phyloP scores from a whole-genome alignment of 2,329 filamentous ascomycete species.

The Exophiala xenobiotica region DNA sequence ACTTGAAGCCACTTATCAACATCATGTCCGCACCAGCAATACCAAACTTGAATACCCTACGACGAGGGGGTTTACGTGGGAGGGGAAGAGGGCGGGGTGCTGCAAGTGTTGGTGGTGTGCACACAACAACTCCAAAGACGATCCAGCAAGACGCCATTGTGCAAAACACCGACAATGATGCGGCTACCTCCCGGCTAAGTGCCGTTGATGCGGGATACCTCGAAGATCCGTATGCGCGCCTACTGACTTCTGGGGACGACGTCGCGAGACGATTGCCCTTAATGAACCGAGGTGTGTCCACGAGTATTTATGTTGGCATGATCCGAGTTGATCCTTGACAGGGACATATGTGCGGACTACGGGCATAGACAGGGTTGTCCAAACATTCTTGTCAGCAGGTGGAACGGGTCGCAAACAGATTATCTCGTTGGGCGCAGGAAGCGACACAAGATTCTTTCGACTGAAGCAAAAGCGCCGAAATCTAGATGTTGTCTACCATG shows the following conservation, averaged over 20 bases:
- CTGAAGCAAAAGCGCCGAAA: constrained; percentile 46
- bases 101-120: constrained; percentile 34
- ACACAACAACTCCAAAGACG: constrained; percentile 7
- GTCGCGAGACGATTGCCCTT: constrained; percentile 73
- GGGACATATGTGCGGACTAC: constrained; percentile 90
- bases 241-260: constrained; percentile 40
- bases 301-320: not conserved
- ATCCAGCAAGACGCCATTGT: constrained; percentile 64
- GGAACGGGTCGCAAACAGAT: constrained; percentile 61
- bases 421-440: constrained; percentile 87
- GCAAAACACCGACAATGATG: constrained; percentile 88
- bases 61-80: constrained; percentile 51
- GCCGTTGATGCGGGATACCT: constrained; percentile 85
- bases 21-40: constrained; percentile 75
- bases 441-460: constrained; percentile 84
- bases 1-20: no score
- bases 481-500: constrained; percentile 71
- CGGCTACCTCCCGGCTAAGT: constrained; percentile 82
- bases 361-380: constrained; percentile 75
- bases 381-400: constrained; percentile 56
- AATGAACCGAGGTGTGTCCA: constrained; percentile 77
- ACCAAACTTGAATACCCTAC: constrained; percentile 70
- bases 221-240: constrained; percentile 71
- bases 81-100: constrained; percentile 50
- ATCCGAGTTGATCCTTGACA: constrained; percentile 38